Evolutionary conservation across 1,139 yeast species (phyloP), one percentile per base, ranked within the genome.

Genomic region (Wickerhamomyces sp.): DNA sequence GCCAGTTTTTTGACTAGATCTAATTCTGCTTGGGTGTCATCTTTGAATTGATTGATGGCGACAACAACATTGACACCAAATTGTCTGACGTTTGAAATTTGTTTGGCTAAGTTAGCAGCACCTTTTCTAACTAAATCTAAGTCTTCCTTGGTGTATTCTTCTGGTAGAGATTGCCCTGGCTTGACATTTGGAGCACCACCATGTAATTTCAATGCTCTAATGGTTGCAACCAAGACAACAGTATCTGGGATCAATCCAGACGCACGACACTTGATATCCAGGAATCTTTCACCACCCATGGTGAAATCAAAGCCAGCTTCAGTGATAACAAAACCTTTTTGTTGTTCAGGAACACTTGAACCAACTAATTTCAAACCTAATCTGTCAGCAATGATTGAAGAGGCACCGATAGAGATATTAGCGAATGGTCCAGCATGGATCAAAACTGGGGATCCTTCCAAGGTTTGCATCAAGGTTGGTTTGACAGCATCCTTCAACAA

Each of bases 351-450:
- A 46, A 62, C 65, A 36, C 76, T 66, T 14, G 64, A 63, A 54
- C 81, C 81, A 34, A 74, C 74, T 56, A 85, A 70, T 59, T 84
- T 83, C 64, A 85, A 71, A 5, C 89, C 91, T 57, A 85, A 69
- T 60, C 77, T 76, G 61, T 85, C 94, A 41, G 93, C 91, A 60
- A 84, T 75, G 37, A 84, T 87, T 23, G 93, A 84, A 1, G 90
- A 83, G 14, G 93, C 90, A 59, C 94, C 94, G 61, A 85, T 85
- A 27, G 93, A 84, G 52, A 85, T 85, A 65, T 85, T 85, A 54
- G 94, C 94, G 63, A 85, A 85, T 44, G 94, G 94, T 50, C 94
- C 94, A 33, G 93, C 93, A 60, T 85, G 94, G 30, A 85, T 89
- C 63, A 85, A 76, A 15, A 84, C 93, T 4, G 93, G 94, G 8